Percentiles rank a stretch among this genome's conserved stretches.
phyloP scores from a whole-genome alignment of 83 land plant species.

The Thuja plicata region DNA sequence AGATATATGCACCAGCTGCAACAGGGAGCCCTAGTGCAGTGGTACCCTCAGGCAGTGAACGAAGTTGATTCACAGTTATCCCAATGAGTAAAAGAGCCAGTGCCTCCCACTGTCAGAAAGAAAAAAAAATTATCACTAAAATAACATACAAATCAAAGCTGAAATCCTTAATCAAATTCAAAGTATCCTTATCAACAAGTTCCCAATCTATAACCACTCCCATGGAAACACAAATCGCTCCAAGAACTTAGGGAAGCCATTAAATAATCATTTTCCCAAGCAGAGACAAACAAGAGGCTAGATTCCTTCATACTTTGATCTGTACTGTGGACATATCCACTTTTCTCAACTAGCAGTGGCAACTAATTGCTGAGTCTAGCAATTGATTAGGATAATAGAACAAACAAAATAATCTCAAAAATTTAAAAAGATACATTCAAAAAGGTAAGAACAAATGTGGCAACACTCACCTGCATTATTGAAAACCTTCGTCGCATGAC shows the following conservation, averaged over 20 bases:
- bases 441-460: neutral
- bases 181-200: neutral
- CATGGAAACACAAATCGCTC: neutral
- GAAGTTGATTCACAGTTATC: constrained; percentile 89
- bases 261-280: neutral
- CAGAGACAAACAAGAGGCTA: neutral
- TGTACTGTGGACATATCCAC: neutral
- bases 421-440: neutral
- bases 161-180: neutral
- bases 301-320: neutral
- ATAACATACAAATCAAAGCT: neutral
- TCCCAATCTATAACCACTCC: neutral
- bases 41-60: constrained; percentile 71
- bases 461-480: constrained; percentile 72
- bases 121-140: neutral
- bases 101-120: constrained; percentile 82
- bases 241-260: neutral
- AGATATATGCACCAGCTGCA: constrained; percentile 73
- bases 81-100: constrained; percentile 86
- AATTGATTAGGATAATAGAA: neutral
- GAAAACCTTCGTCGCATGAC: constrained; percentile 90
- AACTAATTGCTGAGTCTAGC: neutral
- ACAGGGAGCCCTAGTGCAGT: constrained; percentile 71
- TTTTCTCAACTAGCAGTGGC: neutral
- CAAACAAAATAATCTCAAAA: constrained; percentile 3